These are phyloP conservation scores for Theileria parva DNA, from an alignment of 169 alveolate species.

Conservation along the genomic window DNA sequence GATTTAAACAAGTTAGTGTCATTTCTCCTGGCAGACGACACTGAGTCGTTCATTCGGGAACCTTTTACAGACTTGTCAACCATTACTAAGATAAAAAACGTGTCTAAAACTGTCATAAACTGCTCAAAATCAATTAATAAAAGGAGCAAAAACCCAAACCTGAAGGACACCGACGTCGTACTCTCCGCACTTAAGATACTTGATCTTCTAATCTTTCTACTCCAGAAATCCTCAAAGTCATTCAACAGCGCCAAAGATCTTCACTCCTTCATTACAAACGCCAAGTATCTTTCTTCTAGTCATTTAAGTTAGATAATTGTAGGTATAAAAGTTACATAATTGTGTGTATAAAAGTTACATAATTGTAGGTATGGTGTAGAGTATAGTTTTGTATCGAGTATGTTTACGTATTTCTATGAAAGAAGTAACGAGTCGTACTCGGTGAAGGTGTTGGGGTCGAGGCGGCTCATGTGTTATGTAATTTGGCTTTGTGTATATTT, in stretches of 20 bases:
- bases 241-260: slow-evolving; percentile 22
- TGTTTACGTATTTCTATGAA: slow-evolving; percentile 28
- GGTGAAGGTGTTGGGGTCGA: slow-evolving; percentile 36
- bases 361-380: slow-evolving; percentile 5
- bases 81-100: neutral
- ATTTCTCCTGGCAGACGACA: neutral
- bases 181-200: slow-evolving; percentile 31
- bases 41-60: neutral
- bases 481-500: slow-evolving; percentile 57
- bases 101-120: slow-evolving; percentile 39
- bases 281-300: slow-evolving; percentile 16
- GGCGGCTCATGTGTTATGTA: slow-evolving; percentile 47
- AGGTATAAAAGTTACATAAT: too few species aligned
- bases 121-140: slow-evolving; percentile 26
- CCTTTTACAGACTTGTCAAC: neutral
- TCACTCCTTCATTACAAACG: neutral
- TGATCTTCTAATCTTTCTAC: slow-evolving; percentile 32
- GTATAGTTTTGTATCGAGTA: neutral
- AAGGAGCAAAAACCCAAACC: neutral
- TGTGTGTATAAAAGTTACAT: too few species aligned
- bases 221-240: slow-evolving; percentile 30
- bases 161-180: slow-evolving; percentile 14
- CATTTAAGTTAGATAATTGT: too few species aligned
- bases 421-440: slow-evolving; percentile 6
- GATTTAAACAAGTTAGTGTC: neutral